Evolutionary conservation across 805 yeast species (phyloP), one percentile per base, ranked within the genome.

Genomic region (Saturnispora sanitii): DNA sequence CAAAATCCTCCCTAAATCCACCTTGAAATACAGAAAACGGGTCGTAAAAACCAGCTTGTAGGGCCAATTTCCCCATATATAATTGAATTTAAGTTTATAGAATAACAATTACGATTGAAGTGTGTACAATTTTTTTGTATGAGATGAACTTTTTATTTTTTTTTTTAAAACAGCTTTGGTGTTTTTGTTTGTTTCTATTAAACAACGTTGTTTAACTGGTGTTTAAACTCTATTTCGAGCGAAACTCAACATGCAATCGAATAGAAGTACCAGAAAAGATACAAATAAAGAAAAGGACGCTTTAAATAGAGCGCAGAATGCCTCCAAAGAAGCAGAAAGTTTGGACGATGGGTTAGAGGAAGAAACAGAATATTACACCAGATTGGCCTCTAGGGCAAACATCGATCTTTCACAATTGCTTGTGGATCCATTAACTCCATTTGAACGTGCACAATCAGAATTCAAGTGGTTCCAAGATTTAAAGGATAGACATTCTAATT

Each of bases 11-110:
- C 44, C 64, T 51, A 15, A 82, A 54, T 32, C 60, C 53, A 9
- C 47, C 44, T 3, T 71, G 66, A 49, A 66, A 75, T 1, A 79
- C 70, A 21, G 71, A 68, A 52, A 79, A 81, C 1, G 95, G 95
- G 48, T 85, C 94, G 53, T 78, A 82, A 56, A 73, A 82, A 4
- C 84, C 82, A 15, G 80, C 60, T 15, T 52, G 46, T 9, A 59
- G 42, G 8, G 35, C 40, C 29, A 51, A 21, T 4, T 27, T 38
- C 8, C 33, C 25, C 41, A 33, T 38, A 11, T 11, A 9, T 6
- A 9, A 20, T 6, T 6, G 11, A 19, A 11, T 29, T 29, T 19
- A 16, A 16, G 6, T 28, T 6, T 28, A 33, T 19, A 18, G 7
- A n/a, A 13, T 15, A 19, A 21, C 8, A 33, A 19, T 9, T 19